These are phyloP conservation scores for Musa schizocarpa DNA, from an alignment of 176 grass and related monocot species.

Conservation along the genomic window DNA sequence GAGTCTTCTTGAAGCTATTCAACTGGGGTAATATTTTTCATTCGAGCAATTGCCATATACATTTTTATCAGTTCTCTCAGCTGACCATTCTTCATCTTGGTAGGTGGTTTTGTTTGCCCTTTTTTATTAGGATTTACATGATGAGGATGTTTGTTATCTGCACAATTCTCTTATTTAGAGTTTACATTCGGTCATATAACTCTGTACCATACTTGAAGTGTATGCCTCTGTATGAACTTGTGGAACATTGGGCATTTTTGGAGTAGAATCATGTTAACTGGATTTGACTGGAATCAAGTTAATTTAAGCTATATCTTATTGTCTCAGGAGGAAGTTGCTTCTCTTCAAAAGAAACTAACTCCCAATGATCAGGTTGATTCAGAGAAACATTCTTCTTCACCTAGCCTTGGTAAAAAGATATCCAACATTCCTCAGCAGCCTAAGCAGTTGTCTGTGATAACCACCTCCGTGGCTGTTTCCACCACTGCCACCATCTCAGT, in stretches of 20 bases:
- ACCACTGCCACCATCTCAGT: slow-evolving; percentile 6
- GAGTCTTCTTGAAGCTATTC: neutral
- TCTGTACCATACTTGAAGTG: neutral
- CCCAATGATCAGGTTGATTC: slow-evolving; percentile 44
- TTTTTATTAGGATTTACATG: neutral
- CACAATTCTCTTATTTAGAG: neutral
- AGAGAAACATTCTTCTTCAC: slow-evolving; percentile 37
- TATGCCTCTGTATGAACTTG: neutral
- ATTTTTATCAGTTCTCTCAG: too few relatives aligned
- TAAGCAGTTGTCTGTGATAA: slow-evolving; percentile 25
- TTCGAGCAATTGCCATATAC: neutral
- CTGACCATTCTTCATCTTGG: neutral
- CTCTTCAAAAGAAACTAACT: slow-evolving; percentile 42
- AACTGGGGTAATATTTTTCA: neutral
- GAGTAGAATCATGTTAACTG: neutral
- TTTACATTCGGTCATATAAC: neutral
- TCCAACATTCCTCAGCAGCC: slow-evolving; percentile 30
- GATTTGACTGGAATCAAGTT: neutral
- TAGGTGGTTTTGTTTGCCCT: neutral
- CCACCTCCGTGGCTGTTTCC: slow-evolving; percentile 31
- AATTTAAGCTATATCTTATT: slow-evolving; percentile 7
- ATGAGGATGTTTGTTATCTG: neutral
- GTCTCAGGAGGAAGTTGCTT: slow-evolving; percentile 64
- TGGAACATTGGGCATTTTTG: neutral
- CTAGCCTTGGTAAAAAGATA: slow-evolving; percentile 44